Percentiles rank a stretch among this genome's conserved stretches.
These are phyloP conservation scores for Mycena crocata DNA, from an alignment of 768 basidiomycete species.

Conservation along the genomic window DNA sequence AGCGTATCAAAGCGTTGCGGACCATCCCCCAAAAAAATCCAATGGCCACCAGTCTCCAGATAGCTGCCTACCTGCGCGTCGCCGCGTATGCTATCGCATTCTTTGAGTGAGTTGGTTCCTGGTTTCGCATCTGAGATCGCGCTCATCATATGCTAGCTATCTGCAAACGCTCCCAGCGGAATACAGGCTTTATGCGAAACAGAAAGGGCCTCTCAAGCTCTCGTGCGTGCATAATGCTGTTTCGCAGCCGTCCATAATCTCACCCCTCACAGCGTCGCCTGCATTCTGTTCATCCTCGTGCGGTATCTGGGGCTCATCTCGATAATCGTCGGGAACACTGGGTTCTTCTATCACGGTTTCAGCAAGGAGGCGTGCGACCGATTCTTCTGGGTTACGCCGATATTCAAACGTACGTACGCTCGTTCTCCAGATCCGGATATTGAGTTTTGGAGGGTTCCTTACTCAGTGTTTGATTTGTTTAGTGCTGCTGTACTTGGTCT, in stretches of 20 bases:
- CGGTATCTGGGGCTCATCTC: constrained; percentile 25
- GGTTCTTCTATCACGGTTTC: constrained; percentile 34
- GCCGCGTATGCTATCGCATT: constrained; percentile 18
- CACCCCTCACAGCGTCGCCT: constrained; percentile 11
- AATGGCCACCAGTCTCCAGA: constrained; percentile 11
- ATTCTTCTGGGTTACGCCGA: constrained; percentile 21
- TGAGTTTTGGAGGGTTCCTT: neutral
- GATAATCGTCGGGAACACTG: constrained; percentile 14
- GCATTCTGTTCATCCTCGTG: constrained; percentile 32
- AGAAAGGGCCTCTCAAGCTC: constrained; percentile 3
- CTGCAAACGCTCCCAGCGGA: constrained; percentile 23
- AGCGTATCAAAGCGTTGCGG: too few relatives aligned
- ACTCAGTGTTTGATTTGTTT: too few relatives aligned
- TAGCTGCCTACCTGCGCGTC: constrained; percentile 23
- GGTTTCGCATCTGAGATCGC: neutral
- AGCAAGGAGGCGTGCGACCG: constrained; percentile 10
- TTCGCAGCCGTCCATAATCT: neutral
- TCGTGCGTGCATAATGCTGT: neutral
- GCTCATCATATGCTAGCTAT: neutral
- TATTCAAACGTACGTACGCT: constrained; percentile 25
- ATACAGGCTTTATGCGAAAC: constrained; percentile 16
- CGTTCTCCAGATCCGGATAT: neutral
- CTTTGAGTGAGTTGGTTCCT: constrained; percentile 14
- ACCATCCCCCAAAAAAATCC: too few relatives aligned
- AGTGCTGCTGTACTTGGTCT: constrained; percentile 19